Evolutionary conservation across 192 early-diverging fungal species (phyloP).

Genomic region (Coemansia sp.): DNA sequence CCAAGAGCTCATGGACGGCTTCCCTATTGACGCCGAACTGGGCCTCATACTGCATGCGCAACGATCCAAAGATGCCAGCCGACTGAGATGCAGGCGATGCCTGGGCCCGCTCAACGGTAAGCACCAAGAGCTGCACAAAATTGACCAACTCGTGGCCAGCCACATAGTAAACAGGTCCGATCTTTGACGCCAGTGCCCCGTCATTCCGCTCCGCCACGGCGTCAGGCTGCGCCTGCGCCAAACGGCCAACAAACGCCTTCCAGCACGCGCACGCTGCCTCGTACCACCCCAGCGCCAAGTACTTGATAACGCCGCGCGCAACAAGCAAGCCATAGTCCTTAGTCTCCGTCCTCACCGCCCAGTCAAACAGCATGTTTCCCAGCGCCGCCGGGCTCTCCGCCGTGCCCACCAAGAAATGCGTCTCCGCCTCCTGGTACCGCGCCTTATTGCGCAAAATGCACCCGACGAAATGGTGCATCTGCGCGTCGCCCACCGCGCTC

Average conservation of each 20-base stretch:
- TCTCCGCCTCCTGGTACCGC: conserved; percentile 78
- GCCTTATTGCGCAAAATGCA: conserved; percentile 58
- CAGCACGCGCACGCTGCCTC: conserved; percentile 56
- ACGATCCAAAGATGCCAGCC: conserved; percentile 17
- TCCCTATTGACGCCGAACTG: conserved; percentile 39
- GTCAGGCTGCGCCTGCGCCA: conserved; percentile 21
- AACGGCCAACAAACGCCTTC: conserved; percentile 41
- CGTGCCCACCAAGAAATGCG: conserved; percentile 83
- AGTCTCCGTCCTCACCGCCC: conserved; percentile 62
- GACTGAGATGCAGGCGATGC: conserved; percentile 24
- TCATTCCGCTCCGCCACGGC: conserved; percentile 20
- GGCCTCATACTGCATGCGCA: conserved; percentile 34
- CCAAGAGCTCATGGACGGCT: conserved; percentile 31
- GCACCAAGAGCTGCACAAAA: conserved; percentile 65
- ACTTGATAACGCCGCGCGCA: conserved; percentile 79
- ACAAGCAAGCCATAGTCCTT: conserved; percentile 74
- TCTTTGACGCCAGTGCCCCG: conserved; percentile 37
- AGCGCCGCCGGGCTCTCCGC: conserved; percentile 72
- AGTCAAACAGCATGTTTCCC: conserved; percentile 77
- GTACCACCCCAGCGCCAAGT: conserved; percentile 59
- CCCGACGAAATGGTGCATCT: conserved; percentile 50
- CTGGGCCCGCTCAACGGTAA: conserved; percentile 62
- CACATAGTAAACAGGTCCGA: conserved; percentile 51
- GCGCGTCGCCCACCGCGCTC: conserved; percentile 34
- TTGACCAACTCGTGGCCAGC: conserved; percentile 58